Percentiles rank a stretch among this genome's conserved stretches.
Conservation (phyloP, 768 basidiomycete species). For the Tubosaeta brunneosetosa region DNA sequence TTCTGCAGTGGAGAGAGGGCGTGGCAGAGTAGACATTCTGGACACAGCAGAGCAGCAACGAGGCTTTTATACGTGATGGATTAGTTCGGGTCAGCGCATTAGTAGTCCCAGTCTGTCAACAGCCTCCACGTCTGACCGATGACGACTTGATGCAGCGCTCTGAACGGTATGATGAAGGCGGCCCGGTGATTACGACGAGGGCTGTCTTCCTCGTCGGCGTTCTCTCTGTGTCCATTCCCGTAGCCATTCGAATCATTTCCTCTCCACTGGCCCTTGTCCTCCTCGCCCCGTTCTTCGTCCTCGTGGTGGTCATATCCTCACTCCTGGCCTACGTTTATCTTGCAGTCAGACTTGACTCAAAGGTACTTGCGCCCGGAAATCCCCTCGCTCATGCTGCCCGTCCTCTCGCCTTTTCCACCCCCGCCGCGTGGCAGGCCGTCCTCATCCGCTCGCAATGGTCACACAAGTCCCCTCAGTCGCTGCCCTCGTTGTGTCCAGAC, state of each 20-base stretch:
- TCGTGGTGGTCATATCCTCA: slow-evolving; percentile 46
- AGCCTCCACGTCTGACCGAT: neutral
- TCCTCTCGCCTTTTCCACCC: slow-evolving; percentile 83
- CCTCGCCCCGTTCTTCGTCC: slow-evolving; percentile 55
- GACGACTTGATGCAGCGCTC: slow-evolving; percentile 14
- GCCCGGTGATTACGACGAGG: slow-evolving; percentile 41
- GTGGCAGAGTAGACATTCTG: slow-evolving; percentile 15
- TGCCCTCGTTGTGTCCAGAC: slow-evolving; percentile 61
- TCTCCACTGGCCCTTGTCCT: slow-evolving; percentile 64
- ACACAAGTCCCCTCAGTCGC: slow-evolving; percentile 59
- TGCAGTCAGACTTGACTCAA: slow-evolving; percentile 55
- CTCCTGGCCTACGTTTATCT: slow-evolving; percentile 52
- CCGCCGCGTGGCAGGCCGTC: slow-evolving; percentile 92
- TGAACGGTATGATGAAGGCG: slow-evolving; percentile 28
- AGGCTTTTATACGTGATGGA: neutral
- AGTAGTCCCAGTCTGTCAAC: neutral
- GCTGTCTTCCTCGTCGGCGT: slow-evolving; percentile 54
- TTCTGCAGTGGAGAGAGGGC: slow-evolving; percentile 61
- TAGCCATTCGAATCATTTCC: slow-evolving; percentile 51
- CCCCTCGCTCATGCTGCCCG: slow-evolving; percentile 55
- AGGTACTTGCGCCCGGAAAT: slow-evolving; percentile 27
- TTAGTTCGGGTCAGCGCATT: neutral
- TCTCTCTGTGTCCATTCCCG: slow-evolving; percentile 54
- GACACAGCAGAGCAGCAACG: neutral
- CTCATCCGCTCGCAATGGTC: slow-evolving; percentile 90